Percentiles rank a stretch among this genome's conserved stretches.
phyloP scores from a whole-genome alignment of 2,329 filamentous ascomycete genomes.

The Thielaviopsis musarum region DNA sequence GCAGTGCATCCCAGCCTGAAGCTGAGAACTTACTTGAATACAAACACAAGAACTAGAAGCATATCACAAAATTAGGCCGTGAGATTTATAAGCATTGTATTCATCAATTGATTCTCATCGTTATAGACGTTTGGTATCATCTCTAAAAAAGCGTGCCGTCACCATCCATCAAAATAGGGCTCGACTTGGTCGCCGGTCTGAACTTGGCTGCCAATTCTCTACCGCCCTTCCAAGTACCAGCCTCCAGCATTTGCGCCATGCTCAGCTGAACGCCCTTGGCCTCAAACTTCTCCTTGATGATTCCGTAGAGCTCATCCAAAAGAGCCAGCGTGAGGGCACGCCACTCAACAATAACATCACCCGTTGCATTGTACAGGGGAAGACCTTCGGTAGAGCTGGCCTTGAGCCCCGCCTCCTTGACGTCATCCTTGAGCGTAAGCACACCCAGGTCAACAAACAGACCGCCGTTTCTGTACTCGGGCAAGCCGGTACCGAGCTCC shows the following conservation, averaged over 20 bases:
- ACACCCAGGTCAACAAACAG: conserved; percentile 45
- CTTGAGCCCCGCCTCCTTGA: conserved; percentile 25
- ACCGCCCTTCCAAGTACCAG: conserved; percentile 46
- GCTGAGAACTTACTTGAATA: not conserved
- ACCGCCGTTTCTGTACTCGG: conserved; percentile 58
- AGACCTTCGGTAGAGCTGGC: conserved; percentile 21
- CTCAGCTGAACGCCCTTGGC: conserved; percentile 22
- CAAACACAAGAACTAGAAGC: no score
- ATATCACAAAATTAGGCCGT: not conserved
- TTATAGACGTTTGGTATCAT: not conserved
- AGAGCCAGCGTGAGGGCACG: conserved; percentile 40
- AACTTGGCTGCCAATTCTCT: conserved; percentile 66
- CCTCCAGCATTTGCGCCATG: conserved; percentile 35
- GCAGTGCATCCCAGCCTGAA: not conserved
- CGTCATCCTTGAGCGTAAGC: conserved; percentile 30
- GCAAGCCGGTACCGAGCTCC: conserved; percentile 46
- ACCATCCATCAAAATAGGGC: conserved; percentile 65
- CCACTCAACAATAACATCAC: conserved; percentile 46
- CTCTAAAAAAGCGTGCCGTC: conserved; percentile 64
- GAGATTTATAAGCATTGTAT: not conserved
- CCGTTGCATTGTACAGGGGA: conserved; percentile 33
- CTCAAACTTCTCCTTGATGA: conserved; percentile 23
- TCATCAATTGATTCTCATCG: not conserved
- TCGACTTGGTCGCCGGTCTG: conserved; percentile 63
- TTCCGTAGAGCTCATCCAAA: conserved; percentile 31